These are phyloP conservation scores for Mycosphaerella sp. DNA, from an alignment of 2,329 filamentous ascomycete species.

Conservation along the genomic window DNA sequence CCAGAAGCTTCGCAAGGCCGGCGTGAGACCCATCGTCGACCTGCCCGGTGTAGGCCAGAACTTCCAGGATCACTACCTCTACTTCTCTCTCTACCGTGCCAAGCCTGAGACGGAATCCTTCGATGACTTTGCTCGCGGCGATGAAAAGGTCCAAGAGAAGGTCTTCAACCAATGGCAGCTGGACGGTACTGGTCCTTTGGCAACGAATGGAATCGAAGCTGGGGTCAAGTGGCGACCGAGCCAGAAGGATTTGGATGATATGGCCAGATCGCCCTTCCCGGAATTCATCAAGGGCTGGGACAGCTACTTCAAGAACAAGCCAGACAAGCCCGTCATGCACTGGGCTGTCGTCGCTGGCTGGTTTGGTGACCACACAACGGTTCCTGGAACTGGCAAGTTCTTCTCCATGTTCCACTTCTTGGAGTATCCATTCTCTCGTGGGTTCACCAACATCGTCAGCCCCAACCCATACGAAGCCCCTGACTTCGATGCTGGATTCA, in stretches of 20 bases:
- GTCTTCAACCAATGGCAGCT: constrained; percentile 73
- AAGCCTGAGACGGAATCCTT: constrained; percentile 73
- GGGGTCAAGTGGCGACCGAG: constrained; percentile 72
- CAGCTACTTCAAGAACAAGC: constrained; percentile 76
- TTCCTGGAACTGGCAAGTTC: constrained; percentile 66
- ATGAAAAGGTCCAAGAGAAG: constrained; percentile 64
- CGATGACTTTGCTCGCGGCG: constrained; percentile 71
- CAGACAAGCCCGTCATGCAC: constrained; percentile 82
- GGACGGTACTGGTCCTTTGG: constrained; percentile 70
- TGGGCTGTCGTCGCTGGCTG: constrained; percentile 67
- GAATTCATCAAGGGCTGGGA: constrained; percentile 73
- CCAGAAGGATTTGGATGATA: constrained; percentile 59
- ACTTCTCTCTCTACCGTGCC: constrained; percentile 64
- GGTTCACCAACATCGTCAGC: constrained; percentile 57
- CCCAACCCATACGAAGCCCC: constrained; percentile 57
- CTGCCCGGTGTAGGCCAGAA: constrained; percentile 68
- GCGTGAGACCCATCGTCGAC: constrained; percentile 63
- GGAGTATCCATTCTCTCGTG: constrained; percentile 70
- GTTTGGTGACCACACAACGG: constrained; percentile 50
- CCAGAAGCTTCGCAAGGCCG: constrained; percentile 61
- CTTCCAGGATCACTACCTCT: constrained; percentile 72
- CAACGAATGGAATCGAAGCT: constrained; percentile 74
- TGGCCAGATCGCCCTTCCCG: constrained; percentile 66
- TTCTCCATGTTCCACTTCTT: constrained; percentile 81
- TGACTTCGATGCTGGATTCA: constrained; percentile 67